Evolutionary conservation across 495 filamentous ascomycete genomes (phyloP), one percentile per base, ranked within the genome.

Genomic region (Antarctomyces pellizariae): DNA sequence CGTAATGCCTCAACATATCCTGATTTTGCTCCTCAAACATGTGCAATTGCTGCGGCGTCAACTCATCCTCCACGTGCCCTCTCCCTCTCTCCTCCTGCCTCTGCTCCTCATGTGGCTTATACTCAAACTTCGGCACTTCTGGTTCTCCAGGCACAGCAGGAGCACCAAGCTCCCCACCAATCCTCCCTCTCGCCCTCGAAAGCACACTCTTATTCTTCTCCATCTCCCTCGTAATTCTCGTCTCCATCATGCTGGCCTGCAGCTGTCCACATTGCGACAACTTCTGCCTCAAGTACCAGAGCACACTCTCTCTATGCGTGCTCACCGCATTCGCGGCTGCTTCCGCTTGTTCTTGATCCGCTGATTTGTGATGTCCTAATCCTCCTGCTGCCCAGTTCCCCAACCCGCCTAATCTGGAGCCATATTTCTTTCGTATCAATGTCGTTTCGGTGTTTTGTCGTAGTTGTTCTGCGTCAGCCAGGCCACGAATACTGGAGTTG

Each of bases 1-100:
- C 76, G 46, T 84, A 91, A 48, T 90, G 75, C 47, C 68, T 73
- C 27, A 95, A 50, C 75, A 97, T 79, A 29, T 75, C 63, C 42
- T 79, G 70, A 45, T 99, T 95, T 47, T 93, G 83, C 48, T 75
- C 65, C 20, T 78, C 83, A 50, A 99, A 93, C 36, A 93, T 57
- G 47, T 92, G 84, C 29, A 80, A 47, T 46, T 95, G 83, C 36
- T 91, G 79, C 25, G 64, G 61, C 11, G 66, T 73, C 33, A 95
- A 50, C 32, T 74, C 59, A 16, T 61, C 49, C 32, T 71, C 59
- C 12, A 62, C 63, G 9, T 48, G 49, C 18, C 50, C 47, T 33
- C 56, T 43, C 27, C 64, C 51, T 18, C 49, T 44, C 26, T 32
- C n/a, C 13, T 36, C 28, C 12, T 19, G 5, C 30, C 37, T 40